Conservation (phyloP, 1,284 basidiomycete genomes). For the Trametes pubescens region DNA sequence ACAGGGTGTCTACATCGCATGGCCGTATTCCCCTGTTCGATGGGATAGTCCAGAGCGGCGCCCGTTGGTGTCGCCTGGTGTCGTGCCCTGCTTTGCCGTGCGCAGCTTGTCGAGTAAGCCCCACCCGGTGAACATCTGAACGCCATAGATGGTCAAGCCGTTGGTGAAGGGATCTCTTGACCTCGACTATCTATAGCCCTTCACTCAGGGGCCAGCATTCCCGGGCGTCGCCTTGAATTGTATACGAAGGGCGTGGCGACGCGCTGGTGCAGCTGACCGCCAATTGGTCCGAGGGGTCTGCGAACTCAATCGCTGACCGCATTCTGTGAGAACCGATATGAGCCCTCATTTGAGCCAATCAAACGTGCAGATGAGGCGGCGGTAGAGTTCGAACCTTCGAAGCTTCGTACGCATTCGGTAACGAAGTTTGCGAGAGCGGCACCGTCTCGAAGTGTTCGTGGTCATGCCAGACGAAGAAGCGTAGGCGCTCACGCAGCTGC, state of each 20-base stretch:
- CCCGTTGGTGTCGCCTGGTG: neutral
- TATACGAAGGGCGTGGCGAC: constrained; percentile 16
- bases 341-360: constrained; percentile 3
- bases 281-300: constrained; percentile 11
- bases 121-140: neutral
- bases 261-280: constrained; percentile 27
- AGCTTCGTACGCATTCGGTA: constrained; percentile 2
- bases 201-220: constrained; percentile 17
- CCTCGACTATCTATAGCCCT: constrained; percentile 18
- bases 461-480: neutral
- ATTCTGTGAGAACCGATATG: constrained; percentile 16
- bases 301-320: constrained; percentile 23
- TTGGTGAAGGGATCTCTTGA: constrained; percentile 8
- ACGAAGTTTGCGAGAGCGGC: constrained; percentile 11
- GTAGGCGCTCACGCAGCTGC: neutral
- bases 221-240: constrained; percentile 11
- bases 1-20: constrained; percentile 5
- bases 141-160: constrained; percentile 14
- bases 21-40: neutral
- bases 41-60: neutral
- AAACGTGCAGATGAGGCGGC: neutral
- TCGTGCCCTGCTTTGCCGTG: neutral
- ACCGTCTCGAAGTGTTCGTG: neutral
- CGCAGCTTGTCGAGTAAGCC: constrained; percentile 6
- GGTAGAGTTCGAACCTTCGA: neutral